phyloP scores from a whole-genome alignment of 352 stramenopile genomes.

The Globisporangium solare region DNA sequence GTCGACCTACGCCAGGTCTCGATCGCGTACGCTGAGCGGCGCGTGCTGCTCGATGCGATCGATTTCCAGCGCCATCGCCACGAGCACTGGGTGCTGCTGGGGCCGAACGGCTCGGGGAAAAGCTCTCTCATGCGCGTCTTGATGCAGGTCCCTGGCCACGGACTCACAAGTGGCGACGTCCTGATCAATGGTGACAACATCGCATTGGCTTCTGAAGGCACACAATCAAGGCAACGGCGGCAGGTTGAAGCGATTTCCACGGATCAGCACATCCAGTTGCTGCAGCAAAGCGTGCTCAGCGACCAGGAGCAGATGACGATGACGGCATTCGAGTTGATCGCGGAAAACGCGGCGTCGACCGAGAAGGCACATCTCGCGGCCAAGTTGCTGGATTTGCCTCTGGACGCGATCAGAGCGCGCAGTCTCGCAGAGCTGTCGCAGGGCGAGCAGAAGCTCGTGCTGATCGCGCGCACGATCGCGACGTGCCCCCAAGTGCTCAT shows the following conservation, averaged over 20 bases:
- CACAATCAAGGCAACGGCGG: constrained; percentile 5
- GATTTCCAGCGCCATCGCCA: constrained; percentile 43
- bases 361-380: constrained; percentile 29
- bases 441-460: constrained; percentile 89
- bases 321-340: constrained; percentile 33
- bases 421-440: constrained; percentile 81
- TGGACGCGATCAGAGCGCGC: constrained; percentile 24
- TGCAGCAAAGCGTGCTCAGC: constrained; percentile 34
- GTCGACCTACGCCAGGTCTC: constrained; percentile 44
- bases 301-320: constrained; percentile 10
- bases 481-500: constrained; percentile 75
- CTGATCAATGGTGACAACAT: constrained; percentile 18
- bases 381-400: constrained; percentile 29
- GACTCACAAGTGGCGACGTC: constrained; percentile 38
- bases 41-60: constrained; percentile 44
- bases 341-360: constrained; percentile 32
- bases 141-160: constrained; percentile 53
- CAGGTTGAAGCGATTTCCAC: constrained; percentile 85
- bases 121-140: constrained; percentile 73
- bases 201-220: no score
- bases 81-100: constrained; percentile 67
- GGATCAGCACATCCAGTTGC: constrained; percentile 84
- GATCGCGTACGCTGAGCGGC: constrained; percentile 49
- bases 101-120: constrained; percentile 73
- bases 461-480: constrained; percentile 83